Evolutionary conservation across 2,329 filamentous ascomycete species (phyloP), one percentile per base, ranked within the genome.

Genomic region (Sodiomyces alkalinus): DNA sequence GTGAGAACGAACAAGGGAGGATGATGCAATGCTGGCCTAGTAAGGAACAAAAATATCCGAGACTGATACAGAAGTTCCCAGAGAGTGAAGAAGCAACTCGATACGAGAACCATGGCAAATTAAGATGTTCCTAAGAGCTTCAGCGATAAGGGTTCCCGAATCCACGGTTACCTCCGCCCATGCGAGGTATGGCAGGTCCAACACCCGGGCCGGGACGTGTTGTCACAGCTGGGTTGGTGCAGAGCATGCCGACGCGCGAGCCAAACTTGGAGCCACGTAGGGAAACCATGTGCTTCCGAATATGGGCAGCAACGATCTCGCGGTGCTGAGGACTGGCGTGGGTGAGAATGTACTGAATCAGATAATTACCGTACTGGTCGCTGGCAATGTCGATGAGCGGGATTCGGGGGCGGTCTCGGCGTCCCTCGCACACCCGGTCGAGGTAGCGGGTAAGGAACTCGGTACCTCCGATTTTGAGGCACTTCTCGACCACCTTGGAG

Each of bases 261-360:
- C 90, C 90, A 51, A 96, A 98, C 55, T 98, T 98, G 47, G 90
- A 96, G 32, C 90, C 90, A 35, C 90, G 81, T 27, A 98, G 78
- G 32, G 90, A 98, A 7, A 98, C 90, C 90, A 98, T 98, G 55
- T 98, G 90, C 68, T 96, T 96, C 43, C 83, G 80, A 44, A 98
- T 92, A 48, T 98, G 90, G 32, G 75, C 76, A 26, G 86, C 85
- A 39, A 98, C 90, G 39, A 92, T 63, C 49, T 98, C 92, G 33
- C 85, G 81, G 50, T 96, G 90, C 50, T 92, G 83, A 30, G 79
- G 64, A 33, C 76, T 74, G 35, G 83, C 79, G 49, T 94, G 81
- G 42, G 83, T 86, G 46, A 98, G 64, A 46, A 98, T 90, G 71
- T 92, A 93, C 54, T 98, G 90, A 38, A 98, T 81, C 38, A 98